phyloP scores from a whole-genome alignment of 345 rosid species.

The Turritis glabra region DNA sequence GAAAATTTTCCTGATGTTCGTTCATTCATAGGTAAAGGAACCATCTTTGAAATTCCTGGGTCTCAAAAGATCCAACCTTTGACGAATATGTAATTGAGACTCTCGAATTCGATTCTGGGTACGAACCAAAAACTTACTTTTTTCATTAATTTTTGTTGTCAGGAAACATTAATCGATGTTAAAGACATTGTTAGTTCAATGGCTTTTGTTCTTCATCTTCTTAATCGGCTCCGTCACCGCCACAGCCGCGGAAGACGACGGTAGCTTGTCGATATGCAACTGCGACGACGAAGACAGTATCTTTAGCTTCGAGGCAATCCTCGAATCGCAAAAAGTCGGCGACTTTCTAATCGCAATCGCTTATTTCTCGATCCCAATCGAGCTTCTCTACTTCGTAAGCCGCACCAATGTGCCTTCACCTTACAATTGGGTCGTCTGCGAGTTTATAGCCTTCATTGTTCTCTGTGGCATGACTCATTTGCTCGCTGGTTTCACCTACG shows the following conservation, averaged over 20 bases:
- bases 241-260: slow-evolving; percentile 43
- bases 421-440: slow-evolving; percentile 87
- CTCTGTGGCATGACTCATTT: slow-evolving; percentile 95
- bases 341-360: slow-evolving; percentile 93
- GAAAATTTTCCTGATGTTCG: background rate
- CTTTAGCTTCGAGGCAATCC: slow-evolving; percentile 64
- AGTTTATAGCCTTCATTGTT: slow-evolving; percentile 95
- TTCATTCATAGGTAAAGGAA: background rate
- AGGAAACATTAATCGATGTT: slow-evolving; percentile 49
- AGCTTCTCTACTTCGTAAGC: slow-evolving; percentile 88
- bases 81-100: background rate
- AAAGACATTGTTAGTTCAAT: slow-evolving; percentile 56
- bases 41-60: background rate
- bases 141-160: background rate
- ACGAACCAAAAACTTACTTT: background rate
- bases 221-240: slow-evolving; percentile 41
- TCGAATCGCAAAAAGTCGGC: slow-evolving; percentile 71
- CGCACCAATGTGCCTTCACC: slow-evolving; percentile 73
- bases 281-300: slow-evolving; percentile 83
- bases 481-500: slow-evolving; percentile 84
- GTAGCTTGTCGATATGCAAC: slow-evolving; percentile 58
- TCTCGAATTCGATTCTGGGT: background rate
- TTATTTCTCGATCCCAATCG: slow-evolving; percentile 88
- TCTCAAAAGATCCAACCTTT: background rate
- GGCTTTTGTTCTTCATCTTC: slow-evolving; percentile 34